phyloP scores from a whole-genome alignment of 345 rosid genomes.

The Lumnitzera littorea region DNA sequence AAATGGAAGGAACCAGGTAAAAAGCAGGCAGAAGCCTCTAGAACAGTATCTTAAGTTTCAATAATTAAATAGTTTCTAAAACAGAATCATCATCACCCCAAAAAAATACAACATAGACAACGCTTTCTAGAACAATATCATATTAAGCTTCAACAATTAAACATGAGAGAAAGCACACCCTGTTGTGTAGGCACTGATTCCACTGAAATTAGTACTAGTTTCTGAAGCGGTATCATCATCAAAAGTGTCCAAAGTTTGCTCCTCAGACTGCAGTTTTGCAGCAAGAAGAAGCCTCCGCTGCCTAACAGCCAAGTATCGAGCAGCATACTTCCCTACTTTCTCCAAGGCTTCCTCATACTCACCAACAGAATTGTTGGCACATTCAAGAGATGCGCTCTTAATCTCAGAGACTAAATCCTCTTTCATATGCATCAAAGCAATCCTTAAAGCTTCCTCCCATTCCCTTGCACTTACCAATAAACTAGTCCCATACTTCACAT shows the following conservation, averaged over 20 bases:
- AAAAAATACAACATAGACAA: too few relatives aligned
- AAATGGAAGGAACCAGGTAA: too few relatives aligned
- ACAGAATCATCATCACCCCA: too few relatives aligned
- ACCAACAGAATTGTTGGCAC: slow-evolving; percentile 47
- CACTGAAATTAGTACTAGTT: slow-evolving; percentile 82
- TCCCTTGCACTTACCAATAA: slow-evolving; percentile 77
- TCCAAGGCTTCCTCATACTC: slow-evolving; percentile 81
- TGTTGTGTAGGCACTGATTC: slow-evolving; percentile 91
- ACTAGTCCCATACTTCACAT: slow-evolving; percentile 54
- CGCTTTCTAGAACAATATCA: not conserved
- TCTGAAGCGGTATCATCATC: slow-evolving; percentile 93
- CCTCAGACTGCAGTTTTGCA: slow-evolving; percentile 81
- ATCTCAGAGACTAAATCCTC: slow-evolving; percentile 59
- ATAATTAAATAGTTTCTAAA: not conserved
- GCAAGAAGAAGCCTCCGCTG: slow-evolving; percentile 88
- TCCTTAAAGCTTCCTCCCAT: slow-evolving; percentile 94
- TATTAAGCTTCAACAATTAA: slow-evolving; percentile 1
- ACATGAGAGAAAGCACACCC: slow-evolving; percentile 42
- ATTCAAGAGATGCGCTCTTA: slow-evolving; percentile 63
- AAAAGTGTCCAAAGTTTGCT: slow-evolving; percentile 50
- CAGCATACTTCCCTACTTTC: slow-evolving; percentile 83
- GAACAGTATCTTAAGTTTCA: not conserved
- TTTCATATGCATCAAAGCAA: slow-evolving; percentile 59
- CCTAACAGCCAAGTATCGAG: slow-evolving; percentile 93
- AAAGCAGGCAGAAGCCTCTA: not conserved